A percentile compares a stretch with the other conserved stretches of the same genome.
Conservation (phyloP, 352 stramenopile genomes). For the Peronospora tabacina region DNA sequence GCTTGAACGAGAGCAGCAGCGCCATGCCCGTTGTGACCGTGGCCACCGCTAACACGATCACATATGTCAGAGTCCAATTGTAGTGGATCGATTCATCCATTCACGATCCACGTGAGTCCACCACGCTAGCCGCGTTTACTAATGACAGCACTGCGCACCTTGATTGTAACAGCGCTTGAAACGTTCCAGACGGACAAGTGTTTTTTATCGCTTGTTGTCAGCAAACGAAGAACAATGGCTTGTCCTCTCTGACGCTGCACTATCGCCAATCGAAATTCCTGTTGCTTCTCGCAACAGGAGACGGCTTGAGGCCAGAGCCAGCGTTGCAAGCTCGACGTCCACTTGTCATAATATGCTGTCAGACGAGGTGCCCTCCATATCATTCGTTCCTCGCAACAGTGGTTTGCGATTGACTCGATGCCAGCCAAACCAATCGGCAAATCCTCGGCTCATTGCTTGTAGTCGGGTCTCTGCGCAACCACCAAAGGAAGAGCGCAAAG, state of each 20-base stretch:
- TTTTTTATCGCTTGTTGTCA: conserved; percentile 11
- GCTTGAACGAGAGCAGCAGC: conserved; percentile 58
- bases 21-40: conserved; percentile 35
- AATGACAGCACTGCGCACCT: conserved; percentile 2
- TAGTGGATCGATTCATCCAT: conserved; percentile 46
- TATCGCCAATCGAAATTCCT: conserved; percentile 23
- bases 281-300: conserved; percentile 18
- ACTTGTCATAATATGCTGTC: conserved; percentile 1
- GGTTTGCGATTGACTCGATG: too few species aligned
- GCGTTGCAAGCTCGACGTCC: conserved; percentile 15
- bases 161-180: background rate
- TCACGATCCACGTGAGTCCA: conserved; percentile 12
- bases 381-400: too few species aligned
- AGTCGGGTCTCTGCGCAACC: background rate
- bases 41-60: conserved; percentile 39
- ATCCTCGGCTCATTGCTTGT: background rate
- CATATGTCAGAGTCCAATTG: conserved; percentile 56
- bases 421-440: too few species aligned
- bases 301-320: conserved; percentile 7
- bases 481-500: conserved; percentile 8
- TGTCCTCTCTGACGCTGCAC: conserved; percentile 5
- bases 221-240: conserved; percentile 21
- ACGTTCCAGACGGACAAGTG: background rate
- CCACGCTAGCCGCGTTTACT: conserved; percentile 12
- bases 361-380: conserved; percentile 13